phyloP scores from a whole-genome alignment of 768 basidiomycete genomes.

The Suillus bovinus region DNA sequence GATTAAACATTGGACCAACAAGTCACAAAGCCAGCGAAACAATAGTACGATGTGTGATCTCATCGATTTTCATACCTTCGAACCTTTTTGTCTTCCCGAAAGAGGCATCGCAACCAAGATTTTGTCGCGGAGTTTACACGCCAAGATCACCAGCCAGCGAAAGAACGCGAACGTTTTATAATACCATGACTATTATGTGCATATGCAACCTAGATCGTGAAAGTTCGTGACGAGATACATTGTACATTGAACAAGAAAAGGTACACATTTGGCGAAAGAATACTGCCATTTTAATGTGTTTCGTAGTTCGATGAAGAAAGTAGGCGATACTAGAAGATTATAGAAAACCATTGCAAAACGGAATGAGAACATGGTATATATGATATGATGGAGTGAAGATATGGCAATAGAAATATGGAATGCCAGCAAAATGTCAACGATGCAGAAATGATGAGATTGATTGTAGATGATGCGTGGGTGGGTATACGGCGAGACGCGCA shows the following conservation, averaged over 20 bases:
- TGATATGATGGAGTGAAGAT: constrained; percentile 6
- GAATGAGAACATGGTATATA: not conserved
- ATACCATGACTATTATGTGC: not conserved
- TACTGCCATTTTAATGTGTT: not conserved
- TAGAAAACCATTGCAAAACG: not conserved
- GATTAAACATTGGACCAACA: not conserved
- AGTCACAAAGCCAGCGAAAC: not conserved
- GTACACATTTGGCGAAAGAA: not conserved
- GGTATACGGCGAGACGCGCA: not conserved
- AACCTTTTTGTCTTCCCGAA: not conserved
- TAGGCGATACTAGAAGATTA: not conserved
- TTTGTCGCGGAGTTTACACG: constrained; percentile 1
- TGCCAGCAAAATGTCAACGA: not conserved
- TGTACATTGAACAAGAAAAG: constrained; percentile 1
- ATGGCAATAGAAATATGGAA: not conserved
- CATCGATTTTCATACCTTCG: not conserved
- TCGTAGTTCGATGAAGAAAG: not conserved
- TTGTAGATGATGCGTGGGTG: not conserved
- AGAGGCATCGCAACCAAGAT: not conserved
- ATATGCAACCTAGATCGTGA: not conserved
- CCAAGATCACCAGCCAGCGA: not conserved
- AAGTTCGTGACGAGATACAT: not conserved
- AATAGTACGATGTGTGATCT: not conserved
- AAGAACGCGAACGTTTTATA: not conserved
- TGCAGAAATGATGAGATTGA: not conserved